Evolutionary conservation across 2,329 filamentous ascomycete species (phyloP), one percentile per base, ranked within the genome.

Genomic region (Paraphoma sp.): DNA sequence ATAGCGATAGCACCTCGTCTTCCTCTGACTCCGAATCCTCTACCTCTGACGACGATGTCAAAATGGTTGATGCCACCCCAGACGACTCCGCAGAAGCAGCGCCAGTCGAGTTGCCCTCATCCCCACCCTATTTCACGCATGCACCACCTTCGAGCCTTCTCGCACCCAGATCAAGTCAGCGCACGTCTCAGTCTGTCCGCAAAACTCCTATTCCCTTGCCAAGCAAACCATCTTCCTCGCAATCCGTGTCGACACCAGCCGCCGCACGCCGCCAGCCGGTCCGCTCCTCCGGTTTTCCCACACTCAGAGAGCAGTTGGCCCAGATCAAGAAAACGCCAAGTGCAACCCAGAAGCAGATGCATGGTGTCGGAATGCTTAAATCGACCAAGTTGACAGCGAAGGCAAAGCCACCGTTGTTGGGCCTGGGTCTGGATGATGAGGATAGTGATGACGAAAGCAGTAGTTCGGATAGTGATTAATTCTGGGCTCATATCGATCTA

Each of bases 251-350:
- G 6, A 41, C 53, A 18, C 56, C 55, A 50, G 53, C 56, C 29
- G 54, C 59, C 29, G 56, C 54, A 5, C 56, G 53, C 6, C 56
- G 51, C 12, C 54, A 46, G 6, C 17, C 41, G 6, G 17, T 38
- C 29, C 55, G 51, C 16, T 59, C 59, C 17, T 47, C 58, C 4
- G 59, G 59, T 11, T 64, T 64, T 41, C 56, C 54, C 1, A 56
- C 51, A 6, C 23, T 64, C 10, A 51, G 59, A 28, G 61, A 64
- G 40, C 61, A 62, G 36, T 46, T 64, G 9, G 59, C 56, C 6
- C 59, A 64, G 8, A 52, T 54, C 8, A 56, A 55, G 29, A 52
- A 51, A 14, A 51, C 47, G 12, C 53, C 60, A 16, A 36, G 36
- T 14, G 41, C 56, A 6, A 45, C 46, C 14, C 49, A 59, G 36